Conservation (phyloP, 768 basidiomycete genomes). For the Trametes punicea region DNA sequence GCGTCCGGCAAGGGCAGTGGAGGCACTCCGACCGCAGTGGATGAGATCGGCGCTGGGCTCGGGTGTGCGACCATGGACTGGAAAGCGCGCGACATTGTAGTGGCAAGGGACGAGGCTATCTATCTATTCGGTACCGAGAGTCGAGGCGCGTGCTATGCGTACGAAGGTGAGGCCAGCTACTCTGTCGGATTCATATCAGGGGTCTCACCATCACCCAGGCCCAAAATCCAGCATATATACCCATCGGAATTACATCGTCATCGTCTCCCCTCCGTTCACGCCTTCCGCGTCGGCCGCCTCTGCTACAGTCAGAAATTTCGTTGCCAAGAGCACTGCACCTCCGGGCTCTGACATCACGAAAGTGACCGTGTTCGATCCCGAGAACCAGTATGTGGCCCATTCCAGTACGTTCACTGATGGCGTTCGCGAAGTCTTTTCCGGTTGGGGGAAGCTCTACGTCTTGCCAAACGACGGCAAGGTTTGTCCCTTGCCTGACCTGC, state of each 20-base stretch:
- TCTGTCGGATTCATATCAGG: neutral
- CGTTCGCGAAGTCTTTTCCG: conserved; percentile 77
- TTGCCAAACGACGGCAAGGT: conserved; percentile 78
- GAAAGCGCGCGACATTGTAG: conserved; percentile 67
- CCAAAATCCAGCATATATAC: conserved; percentile 75
- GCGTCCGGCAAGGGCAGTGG: conserved; percentile 70
- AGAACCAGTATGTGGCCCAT: conserved; percentile 88
- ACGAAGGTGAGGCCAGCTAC: conserved; percentile 70
- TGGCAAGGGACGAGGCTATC: conserved; percentile 90
- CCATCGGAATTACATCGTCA: conserved; percentile 81
- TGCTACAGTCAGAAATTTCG: conserved; percentile 73
- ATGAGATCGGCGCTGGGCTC: conserved; percentile 82
- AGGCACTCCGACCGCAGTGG: conserved; percentile 63
- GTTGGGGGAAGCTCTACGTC: conserved; percentile 79
- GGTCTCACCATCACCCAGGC: conserved; percentile 39
- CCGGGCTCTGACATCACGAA: conserved; percentile 63
- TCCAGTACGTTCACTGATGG: conserved; percentile 79
- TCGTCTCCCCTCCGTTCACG: conserved; percentile 82
- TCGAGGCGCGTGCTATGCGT: conserved; percentile 81
- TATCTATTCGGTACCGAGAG: conserved; percentile 83
- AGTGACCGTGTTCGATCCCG: conserved; percentile 85
- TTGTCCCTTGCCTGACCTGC: conserved; percentile 20
- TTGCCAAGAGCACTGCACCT: conserved; percentile 46
- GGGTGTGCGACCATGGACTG: conserved; percentile 85
- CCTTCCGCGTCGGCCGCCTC: conserved; percentile 63